Evolutionary conservation across 208 protist genomes (phyloP), one percentile per base, ranked within the genome.

Genomic region (Leishmania mexicana): DNA sequence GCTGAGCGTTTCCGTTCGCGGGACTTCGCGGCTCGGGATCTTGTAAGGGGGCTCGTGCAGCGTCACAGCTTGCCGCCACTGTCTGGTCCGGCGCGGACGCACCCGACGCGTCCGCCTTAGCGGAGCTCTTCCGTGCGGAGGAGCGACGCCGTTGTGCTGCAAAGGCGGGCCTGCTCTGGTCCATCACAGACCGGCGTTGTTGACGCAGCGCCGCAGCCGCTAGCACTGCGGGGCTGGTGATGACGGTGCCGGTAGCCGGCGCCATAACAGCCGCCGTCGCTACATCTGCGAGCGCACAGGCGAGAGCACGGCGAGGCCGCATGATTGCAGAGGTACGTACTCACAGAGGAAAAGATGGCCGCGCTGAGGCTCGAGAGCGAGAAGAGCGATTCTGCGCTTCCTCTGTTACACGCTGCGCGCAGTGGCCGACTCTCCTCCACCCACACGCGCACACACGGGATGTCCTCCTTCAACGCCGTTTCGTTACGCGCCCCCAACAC

Each of bases 291-390:
- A 75, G 47, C 3, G 49, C 73, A 6, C 49, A 65, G 51, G 72
- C 82, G 17, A 85, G 62, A 7, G 60, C 64, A 42, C 82, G 82
- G 19, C 51, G 74, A 47, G 76, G 49, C 8, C 82, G 77, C 82
- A 85, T 85, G 38, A 28, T 2, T 49, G 28, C n/a, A 42, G 19
- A 54, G 38, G 17, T 11, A 54, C 1, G 24, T 19, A 11, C 65
- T 31, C 65, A 40, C 68, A 74, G 24, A 74, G 68, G 13, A 28
- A 72, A 49, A 75, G 21, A 75, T 28, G 51, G 13, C 24, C 42
- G 1, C 71, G 8, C 10, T 54, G n/a, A 58, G 6, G 31, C 72
- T 42, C 28, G n/a, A 53, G n/a, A 17, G 17, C 15, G n/a, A 13
- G 45, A 24, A 38, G 28, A 13, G 28, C 47, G 42, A 42, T 19